Base-by-base conservation (phyloP, 768 basidiomycete genomes). In the Leccinum incarnatum region DNA sequence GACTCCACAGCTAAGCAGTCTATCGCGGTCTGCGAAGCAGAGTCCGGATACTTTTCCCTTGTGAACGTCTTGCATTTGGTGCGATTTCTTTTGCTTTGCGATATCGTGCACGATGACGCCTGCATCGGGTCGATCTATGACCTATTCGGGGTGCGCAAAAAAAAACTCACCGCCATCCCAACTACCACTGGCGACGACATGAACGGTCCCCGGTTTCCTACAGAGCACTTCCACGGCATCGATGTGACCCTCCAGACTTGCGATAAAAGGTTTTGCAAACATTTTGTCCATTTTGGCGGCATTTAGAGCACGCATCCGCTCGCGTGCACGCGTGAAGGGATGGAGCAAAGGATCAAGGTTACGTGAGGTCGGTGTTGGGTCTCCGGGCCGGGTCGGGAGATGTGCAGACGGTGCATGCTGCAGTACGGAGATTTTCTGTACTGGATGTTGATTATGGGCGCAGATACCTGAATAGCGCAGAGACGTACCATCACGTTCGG, bases 191-290 rank as follows among this genome's bases (percentile, higher is more conserved):
- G 92, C 95, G 19, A 98, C 81, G 27, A 86, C 80, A 17, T 85
- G 86, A 23, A 97, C 76, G 1, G 89, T 84, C 17, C 86, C 84
- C 19, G 87, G 85, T 61, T 85, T 88, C 65, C 83, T 86, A 15
- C 83, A 82, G 58, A 98, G 76, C 19, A 86, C 84, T 74, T 97
- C 95, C n/a, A 98, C 88, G 17, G 94, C 93, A 70, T 98, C 95
- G 40, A 90, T 80, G 72, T 98, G 97, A 2, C 97, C 97, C 60
- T 97, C 95, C 51, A 99, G 72, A 54, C 85, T 82, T 37, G 84
- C 92, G 15, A 99, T 79, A 67, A 98, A 98, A 0, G 97, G 97
- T 67, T 97, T 98, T n/a, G 97, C 88, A 69, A 98, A 98, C 77
- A 99, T 93, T 58, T 92, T 80, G 53, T 98, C 96, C 82, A 99